Percentiles rank a stretch among this genome's conserved stretches.
Evolutionary conservation across 1,139 yeast genomes (phyloP).

Genomic region (Schizosaccharomyces versatilis): DNA sequence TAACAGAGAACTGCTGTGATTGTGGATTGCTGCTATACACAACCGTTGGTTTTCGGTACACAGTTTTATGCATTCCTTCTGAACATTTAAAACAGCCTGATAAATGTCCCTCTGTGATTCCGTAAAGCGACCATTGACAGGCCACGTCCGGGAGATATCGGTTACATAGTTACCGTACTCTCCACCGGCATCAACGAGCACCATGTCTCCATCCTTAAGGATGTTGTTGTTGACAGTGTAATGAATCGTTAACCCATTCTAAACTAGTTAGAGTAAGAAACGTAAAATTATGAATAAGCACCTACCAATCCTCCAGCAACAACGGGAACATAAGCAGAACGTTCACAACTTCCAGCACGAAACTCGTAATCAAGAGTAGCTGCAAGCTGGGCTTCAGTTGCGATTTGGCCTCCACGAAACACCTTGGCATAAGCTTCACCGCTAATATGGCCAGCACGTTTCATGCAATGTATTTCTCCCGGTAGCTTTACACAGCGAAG

Average conservation of each 20-base stretch:
- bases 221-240: slow-evolving; percentile 75
- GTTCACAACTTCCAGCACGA: slow-evolving; percentile 69
- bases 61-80: slow-evolving; percentile 50
- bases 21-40: slow-evolving; percentile 60
- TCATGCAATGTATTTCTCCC: slow-evolving; percentile 56
- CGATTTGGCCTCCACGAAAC: slow-evolving; percentile 41
- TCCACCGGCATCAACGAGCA: slow-evolving; percentile 90
- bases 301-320: slow-evolving; percentile 56
- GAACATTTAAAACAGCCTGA: slow-evolving; percentile 66
- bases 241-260: slow-evolving; percentile 38
- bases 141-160: slow-evolving; percentile 94
- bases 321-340: slow-evolving; percentile 80
- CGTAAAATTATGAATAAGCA: not conserved
- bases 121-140: slow-evolving; percentile 49
- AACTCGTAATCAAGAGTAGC: slow-evolving; percentile 70
- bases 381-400: slow-evolving; percentile 54
- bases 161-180: slow-evolving; percentile 81
- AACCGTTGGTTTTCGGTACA: slow-evolving; percentile 33
- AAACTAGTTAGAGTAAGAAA: slow-evolving; percentile 11
- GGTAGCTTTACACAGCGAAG: slow-evolving; percentile 52
- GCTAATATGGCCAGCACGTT: slow-evolving; percentile 61
- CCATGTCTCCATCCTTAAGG: slow-evolving; percentile 38
- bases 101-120: slow-evolving; percentile 63
- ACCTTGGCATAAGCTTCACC: slow-evolving; percentile 52
- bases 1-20: slow-evolving; percentile 36